Conservation (phyloP, 1,284 basidiomycete species). For the Microbotryum silenes-acaulis region DNA sequence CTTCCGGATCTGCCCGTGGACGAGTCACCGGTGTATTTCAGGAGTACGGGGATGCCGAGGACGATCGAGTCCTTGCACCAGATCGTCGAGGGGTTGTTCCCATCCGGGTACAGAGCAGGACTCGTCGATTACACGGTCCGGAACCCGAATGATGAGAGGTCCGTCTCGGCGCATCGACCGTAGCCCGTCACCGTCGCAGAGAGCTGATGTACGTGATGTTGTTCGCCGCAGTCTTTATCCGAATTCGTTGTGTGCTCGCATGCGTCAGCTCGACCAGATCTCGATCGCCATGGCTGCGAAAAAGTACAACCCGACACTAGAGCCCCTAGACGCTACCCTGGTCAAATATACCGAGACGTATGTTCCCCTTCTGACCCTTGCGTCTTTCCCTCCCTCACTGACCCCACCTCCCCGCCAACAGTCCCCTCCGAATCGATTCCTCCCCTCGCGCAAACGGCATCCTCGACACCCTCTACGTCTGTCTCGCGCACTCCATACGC, state of each 20-base stretch:
- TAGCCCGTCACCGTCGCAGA: too few relatives aligned
- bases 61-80: constrained; percentile 33
- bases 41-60: constrained; percentile 30
- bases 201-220: too few relatives aligned
- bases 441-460: constrained; percentile 31
- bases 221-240: constrained; percentile 16
- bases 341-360: constrained; percentile 17
- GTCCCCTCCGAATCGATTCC: constrained; percentile 29
- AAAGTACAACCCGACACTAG: constrained; percentile 21
- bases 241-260: constrained; percentile 20
- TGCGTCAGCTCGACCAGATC: constrained; percentile 23
- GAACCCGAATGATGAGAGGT: constrained; percentile 22
- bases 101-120: constrained; percentile 9
- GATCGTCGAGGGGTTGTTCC: constrained; percentile 23
- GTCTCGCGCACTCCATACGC: constrained; percentile 28
- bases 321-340: constrained; percentile 21
- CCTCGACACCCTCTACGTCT: constrained; percentile 31
- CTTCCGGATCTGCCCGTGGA: constrained; percentile 9
- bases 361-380: neutral
- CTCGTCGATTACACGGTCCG: constrained; percentile 23
- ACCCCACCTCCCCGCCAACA: neutral
- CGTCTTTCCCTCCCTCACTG: neutral
- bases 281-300: constrained; percentile 20
- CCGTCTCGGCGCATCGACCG: too few relatives aligned
- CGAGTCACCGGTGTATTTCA: constrained; percentile 14